Base-by-base conservation (phyloP, 2,329 filamentous ascomycete genomes). In the Davidsoniella australis region DNA sequence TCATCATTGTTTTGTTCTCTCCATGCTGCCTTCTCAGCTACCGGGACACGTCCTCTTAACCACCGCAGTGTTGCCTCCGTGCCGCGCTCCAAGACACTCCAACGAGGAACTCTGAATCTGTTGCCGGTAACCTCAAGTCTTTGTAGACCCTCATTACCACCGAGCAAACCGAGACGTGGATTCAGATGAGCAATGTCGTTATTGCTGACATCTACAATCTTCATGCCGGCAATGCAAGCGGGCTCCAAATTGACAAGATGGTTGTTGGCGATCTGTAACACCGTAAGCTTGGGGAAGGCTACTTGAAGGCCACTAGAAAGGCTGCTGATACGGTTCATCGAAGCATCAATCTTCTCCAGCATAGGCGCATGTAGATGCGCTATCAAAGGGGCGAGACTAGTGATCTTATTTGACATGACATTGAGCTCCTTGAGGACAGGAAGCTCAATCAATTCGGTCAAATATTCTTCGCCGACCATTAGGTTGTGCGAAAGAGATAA, bases 161-260 rank as follows among this genome's bases (percentile, higher is more conserved):
- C 79, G 0, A 94, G 68, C 10, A 94, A 67, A 0, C 89, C 89
- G 9, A 96, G 71, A 6, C 80, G 77, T 0, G 88, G 82, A 53
- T 91, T 85, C 12, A 96, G 67, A 43, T 77, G 75, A n/a, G 75
- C 75, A 54, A 96, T 85, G 46, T 89, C 82, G 59, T 96, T 96
- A 62, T 86, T 88, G 55, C 77, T 78, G 7, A 86, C 76, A 60
- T 94, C 85, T 2, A 93, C 75, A 4, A 82, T 73, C 55, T 77
- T 76, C 50, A 95, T 62, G 0, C 89, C 88, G 46, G 72, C 71
- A 37, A 95, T 76, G 8, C 78, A 70, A 8, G 86, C 80, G 0
- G 85, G 80, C 1, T 82, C 75, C 14, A 94, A 70, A 12, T 82
- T 79, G 5, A 73, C 69, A 45, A 95, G 73, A 55, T 80, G 78